A percentile compares a stretch with the other conserved stretches of the same genome.
phyloP scores from a whole-genome alignment of 1,139 yeast genomes.

The Kazachstania sp. region DNA sequence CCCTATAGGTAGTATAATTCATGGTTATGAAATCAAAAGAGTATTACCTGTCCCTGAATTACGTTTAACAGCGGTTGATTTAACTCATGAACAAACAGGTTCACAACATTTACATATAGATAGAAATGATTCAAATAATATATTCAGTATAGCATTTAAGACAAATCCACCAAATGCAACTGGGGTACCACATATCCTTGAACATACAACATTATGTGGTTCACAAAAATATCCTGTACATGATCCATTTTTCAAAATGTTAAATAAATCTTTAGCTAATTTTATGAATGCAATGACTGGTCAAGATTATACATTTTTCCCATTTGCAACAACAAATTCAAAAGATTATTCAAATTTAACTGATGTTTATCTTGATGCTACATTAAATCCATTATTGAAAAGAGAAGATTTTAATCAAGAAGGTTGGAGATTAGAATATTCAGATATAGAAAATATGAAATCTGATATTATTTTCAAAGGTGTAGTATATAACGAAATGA shows the following conservation, averaged over 20 bases:
- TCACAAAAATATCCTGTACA: conserved; percentile 84
- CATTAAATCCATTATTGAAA: conserved; percentile 69
- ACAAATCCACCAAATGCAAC: conserved; percentile 91
- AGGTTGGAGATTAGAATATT: conserved; percentile 94
- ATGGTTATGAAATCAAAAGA: conserved; percentile 57
- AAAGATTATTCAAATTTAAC: conserved; percentile 77
- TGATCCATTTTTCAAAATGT: conserved; percentile 96
- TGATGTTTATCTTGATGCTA: conserved; percentile 83
- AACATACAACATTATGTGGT: conserved; percentile 94
- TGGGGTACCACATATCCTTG: conserved; percentile 93
- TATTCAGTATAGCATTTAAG: conserved; percentile 81
- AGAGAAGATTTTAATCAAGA: conserved; percentile 86
- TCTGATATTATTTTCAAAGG: conserved; percentile 77
- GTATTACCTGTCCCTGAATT: conserved; percentile 73
- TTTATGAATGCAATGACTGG: conserved; percentile 99
- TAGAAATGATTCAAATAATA: conserved; percentile 72
- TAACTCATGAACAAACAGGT: conserved; percentile 61
- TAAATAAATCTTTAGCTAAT: conserved; percentile 77
- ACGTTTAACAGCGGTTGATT: conserved; percentile 66
- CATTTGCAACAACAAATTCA: conserved; percentile 87
- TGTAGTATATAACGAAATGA: conserved; percentile 97
- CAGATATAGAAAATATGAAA: conserved; percentile 44
- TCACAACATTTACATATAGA: conserved; percentile 81
- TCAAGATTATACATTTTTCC: conserved; percentile 89
- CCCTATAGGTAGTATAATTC: conserved; percentile 52